Conservation (phyloP, 148 eudicot species). For the Arctostaphylos glauca region DNA sequence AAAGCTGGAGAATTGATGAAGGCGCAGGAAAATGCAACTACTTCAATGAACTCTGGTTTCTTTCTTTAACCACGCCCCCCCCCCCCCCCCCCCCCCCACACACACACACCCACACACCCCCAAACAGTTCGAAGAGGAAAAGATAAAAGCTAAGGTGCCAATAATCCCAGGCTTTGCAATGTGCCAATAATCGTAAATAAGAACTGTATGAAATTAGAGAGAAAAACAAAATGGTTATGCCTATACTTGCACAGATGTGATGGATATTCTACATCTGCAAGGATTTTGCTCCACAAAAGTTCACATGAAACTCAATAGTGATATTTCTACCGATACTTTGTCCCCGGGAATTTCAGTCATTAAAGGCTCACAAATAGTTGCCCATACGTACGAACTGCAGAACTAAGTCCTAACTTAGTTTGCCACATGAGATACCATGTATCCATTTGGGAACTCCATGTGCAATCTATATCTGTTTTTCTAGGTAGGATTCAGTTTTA, state of each 20-base stretch:
- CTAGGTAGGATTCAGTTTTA: too few species aligned
- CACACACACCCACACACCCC: too few species aligned
- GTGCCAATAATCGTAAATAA: conserved; percentile 1
- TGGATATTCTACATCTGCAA: background rate
- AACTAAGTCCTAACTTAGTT: background rate
- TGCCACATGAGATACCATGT: background rate
- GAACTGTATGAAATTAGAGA: background rate
- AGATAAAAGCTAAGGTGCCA: background rate
- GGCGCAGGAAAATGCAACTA: too few species aligned
- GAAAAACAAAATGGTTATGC: background rate
- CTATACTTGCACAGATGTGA: background rate
- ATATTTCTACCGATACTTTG: too few species aligned
- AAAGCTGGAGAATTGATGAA: too few species aligned
- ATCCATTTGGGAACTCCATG: background rate
- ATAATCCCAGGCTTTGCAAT: background rate
- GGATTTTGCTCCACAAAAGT: background rate
- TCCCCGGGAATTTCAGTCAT: background rate
- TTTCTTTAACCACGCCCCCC: too few species aligned
- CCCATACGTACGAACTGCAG: background rate
- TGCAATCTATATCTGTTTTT: background rate
- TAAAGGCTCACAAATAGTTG: background rate
- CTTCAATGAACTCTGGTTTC: too few species aligned
- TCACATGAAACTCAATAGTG: background rate
- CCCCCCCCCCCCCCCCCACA: too few species aligned
- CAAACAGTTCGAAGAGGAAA: too few species aligned